Evolutionary conservation across 106 monocot species (phyloP).

Genomic region (Dendrobium officinale): DNA sequence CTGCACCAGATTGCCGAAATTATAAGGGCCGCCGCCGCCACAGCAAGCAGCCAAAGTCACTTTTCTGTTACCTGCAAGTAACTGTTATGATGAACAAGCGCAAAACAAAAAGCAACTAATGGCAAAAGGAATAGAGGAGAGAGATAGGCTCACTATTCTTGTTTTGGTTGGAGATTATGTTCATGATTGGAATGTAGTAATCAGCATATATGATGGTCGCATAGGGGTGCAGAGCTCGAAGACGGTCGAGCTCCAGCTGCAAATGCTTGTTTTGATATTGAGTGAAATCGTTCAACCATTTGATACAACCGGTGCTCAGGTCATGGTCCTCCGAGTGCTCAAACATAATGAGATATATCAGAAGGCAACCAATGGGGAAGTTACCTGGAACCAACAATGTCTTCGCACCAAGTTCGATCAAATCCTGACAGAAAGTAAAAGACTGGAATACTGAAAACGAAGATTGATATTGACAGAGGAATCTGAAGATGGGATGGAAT

Average conservation of each 20-base stretch:
- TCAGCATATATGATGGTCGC: constrained; percentile 63
- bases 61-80: background rate
- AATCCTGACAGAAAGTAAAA: constrained; percentile 9
- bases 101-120: background rate
- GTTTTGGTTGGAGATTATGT: constrained; percentile 8
- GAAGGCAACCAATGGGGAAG: constrained; percentile 47
- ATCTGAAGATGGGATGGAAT: background rate
- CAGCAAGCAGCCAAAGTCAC: constrained; percentile 10
- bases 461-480: background rate
- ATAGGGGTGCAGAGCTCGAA: constrained; percentile 26
- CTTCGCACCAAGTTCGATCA: constrained; percentile 46
- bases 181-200: constrained; percentile 37
- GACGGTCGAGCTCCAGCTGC: constrained; percentile 14
- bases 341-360: constrained; percentile 19
- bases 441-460: background rate
- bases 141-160: background rate
- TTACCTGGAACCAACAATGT: constrained; percentile 55
- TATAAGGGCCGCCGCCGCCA: constrained; percentile 10
- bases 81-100: background rate
- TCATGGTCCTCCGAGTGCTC: constrained; percentile 40
- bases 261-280: constrained; percentile 35
- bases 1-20: background rate
- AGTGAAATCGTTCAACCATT: constrained; percentile 40
- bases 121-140: background rate
- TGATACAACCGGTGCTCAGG: constrained; percentile 40